Base-by-base conservation (phyloP, 139 green algal species). In the Dunaliella primolecta region DNA sequence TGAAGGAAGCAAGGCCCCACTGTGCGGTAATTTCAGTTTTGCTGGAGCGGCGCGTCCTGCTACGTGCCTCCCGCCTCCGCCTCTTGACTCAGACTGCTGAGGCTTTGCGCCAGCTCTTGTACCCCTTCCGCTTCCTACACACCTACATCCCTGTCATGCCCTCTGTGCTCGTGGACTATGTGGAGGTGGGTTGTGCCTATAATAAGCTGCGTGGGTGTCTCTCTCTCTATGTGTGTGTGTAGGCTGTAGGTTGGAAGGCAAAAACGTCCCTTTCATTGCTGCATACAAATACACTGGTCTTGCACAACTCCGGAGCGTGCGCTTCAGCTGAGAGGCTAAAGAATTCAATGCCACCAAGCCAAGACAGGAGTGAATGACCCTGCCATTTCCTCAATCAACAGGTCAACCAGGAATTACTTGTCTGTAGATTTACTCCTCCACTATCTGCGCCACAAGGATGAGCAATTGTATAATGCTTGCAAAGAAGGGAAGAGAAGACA, bases 121-220 rank as follows among this genome's bases (percentile, higher is more conserved):
- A 89, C 83, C 91, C 91, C 1, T 31, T 83, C 0, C 32, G 2
- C 24, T 38, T 84, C 74, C 86, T 87, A 81, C 91, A 94, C 77
- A 88, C 92, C 1, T 93, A 93, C 85, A 89, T 94, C 55, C 91
- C 91, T 0, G 85, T 92, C 20, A 75, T 94, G 80, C 89, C 91
- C 1, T 35, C 37, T 37, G 71, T 32, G 11, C 82, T 94, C 75
- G 23, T 81, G 15, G 91, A 93, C 29, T 89, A 91, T 30, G 29
- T 92, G 25, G 91, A 93, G 84, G 86, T 89, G 29, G 31, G 36
- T 33, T n/a, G n/a, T n/a, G n/a, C n/a, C 34, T 25, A 27, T 15
- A 64, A 7, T 64, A 15, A 15, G 7, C 7, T 15, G 46, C 46
- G 46, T 64, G 15, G 7, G 15, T 64, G 7, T 7, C 46, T 64